These are phyloP conservation scores for Lepiota brunneoincarnata DNA, from an alignment of 768 basidiomycete species.

Conservation along the genomic window DNA sequence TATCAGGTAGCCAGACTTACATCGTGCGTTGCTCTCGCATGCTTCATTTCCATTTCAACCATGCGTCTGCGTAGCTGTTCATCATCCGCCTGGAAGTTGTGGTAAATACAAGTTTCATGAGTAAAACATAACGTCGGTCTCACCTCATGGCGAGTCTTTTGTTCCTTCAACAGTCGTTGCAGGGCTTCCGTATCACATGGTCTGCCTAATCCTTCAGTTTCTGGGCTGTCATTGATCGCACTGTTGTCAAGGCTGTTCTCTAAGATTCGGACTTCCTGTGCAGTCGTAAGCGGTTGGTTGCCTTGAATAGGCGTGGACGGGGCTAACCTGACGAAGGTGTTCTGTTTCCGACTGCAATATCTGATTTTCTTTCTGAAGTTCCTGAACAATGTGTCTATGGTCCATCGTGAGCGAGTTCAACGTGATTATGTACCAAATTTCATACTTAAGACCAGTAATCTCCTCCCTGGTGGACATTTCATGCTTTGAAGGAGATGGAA, in stretches of 20 bases:
- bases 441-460: conserved; percentile 80
- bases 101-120: background rate
- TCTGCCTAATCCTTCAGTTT: conserved; percentile 8
- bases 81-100: conserved; percentile 45
- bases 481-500: conserved; percentile 44
- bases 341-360: conserved; percentile 62
- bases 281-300: conserved; percentile 9
- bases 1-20: conserved; percentile 36
- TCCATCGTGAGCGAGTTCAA: background rate
- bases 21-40: conserved; percentile 63
- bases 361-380: conserved; percentile 83
- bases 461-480: conserved; percentile 60
- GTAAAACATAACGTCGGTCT: conserved; percentile 9
- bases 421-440: background rate
- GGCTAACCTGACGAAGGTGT: conserved; percentile 67
- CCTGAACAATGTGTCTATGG: conserved; percentile 79
- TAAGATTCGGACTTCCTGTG: conserved; percentile 70
- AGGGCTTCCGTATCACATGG: conserved; percentile 34
- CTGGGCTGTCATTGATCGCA: conserved; percentile 48
- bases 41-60: conserved; percentile 73
- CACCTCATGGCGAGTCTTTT: conserved; percentile 54
- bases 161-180: conserved; percentile 44
- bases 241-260: conserved; percentile 74
- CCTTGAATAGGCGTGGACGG: background rate
- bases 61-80: conserved; percentile 71